Conservation (phyloP, 1,139 yeast genomes). For the Geotrichum macrosporum region DNA sequence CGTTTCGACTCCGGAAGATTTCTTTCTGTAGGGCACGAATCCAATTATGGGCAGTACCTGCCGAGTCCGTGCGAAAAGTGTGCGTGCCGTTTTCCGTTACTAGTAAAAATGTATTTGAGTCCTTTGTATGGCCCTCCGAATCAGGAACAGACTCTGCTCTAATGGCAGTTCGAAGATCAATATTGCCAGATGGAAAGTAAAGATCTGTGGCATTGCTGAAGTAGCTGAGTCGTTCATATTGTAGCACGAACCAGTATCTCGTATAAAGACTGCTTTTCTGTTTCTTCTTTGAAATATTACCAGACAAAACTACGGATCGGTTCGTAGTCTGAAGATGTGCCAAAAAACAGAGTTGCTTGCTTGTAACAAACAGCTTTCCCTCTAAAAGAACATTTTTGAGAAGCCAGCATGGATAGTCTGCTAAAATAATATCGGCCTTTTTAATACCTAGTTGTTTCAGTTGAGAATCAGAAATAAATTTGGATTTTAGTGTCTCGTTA, state of each 20-base stretch:
- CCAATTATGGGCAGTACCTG: slow-evolving; percentile 76
- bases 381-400: slow-evolving; percentile 77
- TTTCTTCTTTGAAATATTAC: slow-evolving; percentile 39
- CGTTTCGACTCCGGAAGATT: slow-evolving; percentile 67
- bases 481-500: slow-evolving; percentile 25
- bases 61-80: slow-evolving; percentile 67
- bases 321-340: slow-evolving; percentile 65
- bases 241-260: slow-evolving; percentile 74
- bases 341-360: slow-evolving; percentile 61
- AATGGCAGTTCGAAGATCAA: slow-evolving; percentile 64
- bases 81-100: slow-evolving; percentile 57
- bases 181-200: slow-evolving; percentile 73
- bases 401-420: slow-evolving; percentile 68
- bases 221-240: slow-evolving; percentile 63
- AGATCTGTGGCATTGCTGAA: slow-evolving; percentile 69
- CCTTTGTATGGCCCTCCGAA: slow-evolving; percentile 32
- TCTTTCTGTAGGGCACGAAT: slow-evolving; percentile 67
- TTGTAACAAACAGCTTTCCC: slow-evolving; percentile 76
- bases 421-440: slow-evolving; percentile 31
- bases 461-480: slow-evolving; percentile 31
- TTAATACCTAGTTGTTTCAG: slow-evolving; percentile 29
- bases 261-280: slow-evolving; percentile 31
- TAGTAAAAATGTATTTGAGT: slow-evolving; percentile 30
- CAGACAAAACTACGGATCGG: slow-evolving; percentile 43
- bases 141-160: slow-evolving; percentile 49